phyloP scores from a whole-genome alignment of 1,139 yeast species.

The Torulaspora pretoriensis region DNA sequence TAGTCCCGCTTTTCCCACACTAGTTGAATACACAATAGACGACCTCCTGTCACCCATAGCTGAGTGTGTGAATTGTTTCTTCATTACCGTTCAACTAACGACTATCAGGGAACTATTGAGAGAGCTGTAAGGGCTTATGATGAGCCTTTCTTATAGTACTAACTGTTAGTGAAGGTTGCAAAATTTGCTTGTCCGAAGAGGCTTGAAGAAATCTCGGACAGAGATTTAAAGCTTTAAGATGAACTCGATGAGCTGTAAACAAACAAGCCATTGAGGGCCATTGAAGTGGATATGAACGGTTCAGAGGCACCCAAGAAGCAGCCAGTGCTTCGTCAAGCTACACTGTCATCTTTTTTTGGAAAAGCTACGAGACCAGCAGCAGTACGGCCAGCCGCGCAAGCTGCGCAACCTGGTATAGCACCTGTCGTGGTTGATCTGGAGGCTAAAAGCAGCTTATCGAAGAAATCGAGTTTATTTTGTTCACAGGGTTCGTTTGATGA shows the following conservation, averaged over 20 bases:
- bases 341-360: conserved; percentile 15
- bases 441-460: conserved; percentile 1
- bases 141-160: neutral
- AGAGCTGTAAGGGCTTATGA: neutral
- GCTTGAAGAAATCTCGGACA: conserved; percentile 4
- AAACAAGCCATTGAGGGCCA: neutral
- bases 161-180: neutral
- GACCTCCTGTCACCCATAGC: conserved; percentile 29
- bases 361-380: conserved; percentile 7
- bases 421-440: neutral
- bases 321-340: conserved; percentile 14
- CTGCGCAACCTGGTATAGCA: neutral
- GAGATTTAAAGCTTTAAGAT: neutral
- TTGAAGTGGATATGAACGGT: neutral
- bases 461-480: conserved; percentile 16
- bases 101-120: neutral
- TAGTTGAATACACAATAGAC: conserved; percentile 34
- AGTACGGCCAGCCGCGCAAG: neutral
- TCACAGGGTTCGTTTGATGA: conserved; percentile 38
- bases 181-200: conserved; percentile 5
- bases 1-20: conserved; percentile 35
- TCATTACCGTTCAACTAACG: conserved; percentile 10
- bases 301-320: conserved; percentile 1
- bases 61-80: conserved; percentile 32
- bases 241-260: conserved; percentile 4